Evolutionary conservation across 2,329 filamentous ascomycete genomes (phyloP), one percentile per base, ranked within the genome.

Genomic region (Oidium heveae): DNA sequence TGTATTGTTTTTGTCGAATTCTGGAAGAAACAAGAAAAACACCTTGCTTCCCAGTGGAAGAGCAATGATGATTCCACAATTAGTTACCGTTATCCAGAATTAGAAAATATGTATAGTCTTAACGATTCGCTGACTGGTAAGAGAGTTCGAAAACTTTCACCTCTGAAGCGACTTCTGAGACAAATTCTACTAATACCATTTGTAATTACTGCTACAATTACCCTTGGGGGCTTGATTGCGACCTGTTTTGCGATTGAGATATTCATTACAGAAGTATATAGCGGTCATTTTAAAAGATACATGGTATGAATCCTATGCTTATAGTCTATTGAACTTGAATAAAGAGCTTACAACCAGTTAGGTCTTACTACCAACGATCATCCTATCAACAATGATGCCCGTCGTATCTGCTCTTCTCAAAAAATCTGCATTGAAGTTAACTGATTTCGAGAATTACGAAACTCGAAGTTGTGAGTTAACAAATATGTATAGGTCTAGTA

Each of bases 231-330:
- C 18, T 71, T 96, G 61, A 94, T 96, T 59, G 79, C 84, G 13
- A 78, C 78, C 15, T 91, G 86, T 64, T 96, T 96, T 66, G 84
- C 81, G 8, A 85, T 95, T 57, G 91, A 98, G 65, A 86, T 96
- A 34, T 95, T 96, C 69, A 86, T 98, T 60, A 88, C 84, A 0
- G 87, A 98, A 67, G 80, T 96, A 16, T 96, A 98, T 67, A 76
- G 80, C 57, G 91, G 91, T 0, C 86, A 87, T 0, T 79, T 94
- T 59, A 94, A 96, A 69, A 75, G 76, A 20, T 81, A 93, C 57
- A 67, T 98, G 60, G 86, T 88, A 67, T 66, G 79, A 67, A 33
- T 54, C 22, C 20, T 20, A n/a, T n/a, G n/a, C n/a, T n/a, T n/a
- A n/a, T n/a, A n/a, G n/a, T n/a, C n/a, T n/a, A n/a, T n/a, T n/a